A percentile compares a stretch with the other conserved stretches of the same genome.
Conservation (phyloP, 345 rosid genomes). For the Lumnitzera racemosa region DNA sequence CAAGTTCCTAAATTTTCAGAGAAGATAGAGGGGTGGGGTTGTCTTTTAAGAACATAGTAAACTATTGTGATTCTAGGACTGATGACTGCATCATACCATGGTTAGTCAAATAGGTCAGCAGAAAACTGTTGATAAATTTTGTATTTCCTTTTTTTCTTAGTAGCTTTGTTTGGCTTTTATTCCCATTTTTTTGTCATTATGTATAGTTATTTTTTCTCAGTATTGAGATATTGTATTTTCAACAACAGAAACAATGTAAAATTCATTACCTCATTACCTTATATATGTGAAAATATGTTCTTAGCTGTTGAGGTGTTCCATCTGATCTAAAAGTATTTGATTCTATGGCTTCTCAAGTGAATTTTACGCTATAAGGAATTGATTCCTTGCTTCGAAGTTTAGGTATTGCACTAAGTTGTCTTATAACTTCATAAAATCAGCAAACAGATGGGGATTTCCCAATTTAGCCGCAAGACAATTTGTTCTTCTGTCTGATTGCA, state of each 20-base stretch:
- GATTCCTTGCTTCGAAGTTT: too few species aligned
- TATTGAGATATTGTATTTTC: neutral
- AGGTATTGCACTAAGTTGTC: too few species aligned
- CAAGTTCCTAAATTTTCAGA: slow-evolving; percentile 38
- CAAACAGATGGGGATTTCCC: too few species aligned
- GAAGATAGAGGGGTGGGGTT: slow-evolving; percentile 14
- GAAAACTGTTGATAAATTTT: neutral
- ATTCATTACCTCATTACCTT: too few species aligned
- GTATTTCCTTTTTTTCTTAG: neutral
- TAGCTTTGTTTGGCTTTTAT: slow-evolving; percentile 2
- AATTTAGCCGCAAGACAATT: too few species aligned
- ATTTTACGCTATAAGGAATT: too few species aligned
- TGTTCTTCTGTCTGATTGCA: too few species aligned
- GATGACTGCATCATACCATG: neutral
- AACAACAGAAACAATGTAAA: neutral
- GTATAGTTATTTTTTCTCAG: slow-evolving; percentile 1
- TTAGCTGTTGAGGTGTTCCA: too few species aligned
- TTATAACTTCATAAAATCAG: too few species aligned
- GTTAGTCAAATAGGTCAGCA: neutral
- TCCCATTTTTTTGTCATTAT: neutral
- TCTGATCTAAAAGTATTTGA: too few species aligned
- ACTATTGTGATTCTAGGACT: neutral
- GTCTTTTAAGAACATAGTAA: neutral
- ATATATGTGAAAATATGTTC: too few species aligned
- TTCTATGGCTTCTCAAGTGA: too few species aligned